These are phyloP conservation scores for Hydnum rufescens DNA, from an alignment of 768 basidiomycete genomes.

Conservation along the genomic window DNA sequence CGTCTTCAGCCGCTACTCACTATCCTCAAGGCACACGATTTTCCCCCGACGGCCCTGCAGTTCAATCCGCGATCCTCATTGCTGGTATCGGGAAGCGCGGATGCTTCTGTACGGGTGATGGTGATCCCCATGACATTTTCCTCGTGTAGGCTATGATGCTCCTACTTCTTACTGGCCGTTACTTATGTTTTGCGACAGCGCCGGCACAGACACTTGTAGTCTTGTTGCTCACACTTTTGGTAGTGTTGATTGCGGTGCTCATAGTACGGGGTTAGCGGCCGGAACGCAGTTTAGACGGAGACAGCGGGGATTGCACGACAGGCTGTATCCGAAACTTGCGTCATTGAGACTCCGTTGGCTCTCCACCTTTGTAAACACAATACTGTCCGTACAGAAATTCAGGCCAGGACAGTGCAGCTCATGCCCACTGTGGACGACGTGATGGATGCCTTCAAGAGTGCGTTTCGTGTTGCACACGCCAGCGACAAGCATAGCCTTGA, in stretches of 20 bases:
- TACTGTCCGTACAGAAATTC: no score
- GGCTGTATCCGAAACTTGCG: not conserved
- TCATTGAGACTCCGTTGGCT: not conserved
- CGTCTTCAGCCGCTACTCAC: slow-evolving; percentile 53
- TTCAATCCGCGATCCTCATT: slow-evolving; percentile 74
- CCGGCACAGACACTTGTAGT: no score
- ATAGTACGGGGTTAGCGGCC: not conserved
- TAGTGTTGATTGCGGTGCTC: not conserved
- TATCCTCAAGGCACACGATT: slow-evolving; percentile 87
- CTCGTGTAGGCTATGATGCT: not conserved
- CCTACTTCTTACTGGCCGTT: no score
- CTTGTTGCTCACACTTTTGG: no score
- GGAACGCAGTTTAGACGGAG: not conserved
- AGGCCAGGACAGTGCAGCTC: not conserved
- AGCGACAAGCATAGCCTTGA: slow-evolving; percentile 8
- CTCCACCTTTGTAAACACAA: not conserved
- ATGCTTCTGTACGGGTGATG: slow-evolving; percentile 68
- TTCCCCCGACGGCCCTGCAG: slow-evolving; percentile 72
- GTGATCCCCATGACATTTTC: slow-evolving; percentile 33
- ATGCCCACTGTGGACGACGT: slow-evolving; percentile 19
- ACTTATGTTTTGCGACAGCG: no score
- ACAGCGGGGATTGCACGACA: not conserved
- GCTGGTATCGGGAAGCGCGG: slow-evolving; percentile 76
- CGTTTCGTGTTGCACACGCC: slow-evolving; percentile 14
- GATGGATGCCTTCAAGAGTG: slow-evolving; percentile 81